Base-by-base conservation (phyloP, 2,329 filamentous ascomycete species). In the Aspergillus fumigatus region DNA sequence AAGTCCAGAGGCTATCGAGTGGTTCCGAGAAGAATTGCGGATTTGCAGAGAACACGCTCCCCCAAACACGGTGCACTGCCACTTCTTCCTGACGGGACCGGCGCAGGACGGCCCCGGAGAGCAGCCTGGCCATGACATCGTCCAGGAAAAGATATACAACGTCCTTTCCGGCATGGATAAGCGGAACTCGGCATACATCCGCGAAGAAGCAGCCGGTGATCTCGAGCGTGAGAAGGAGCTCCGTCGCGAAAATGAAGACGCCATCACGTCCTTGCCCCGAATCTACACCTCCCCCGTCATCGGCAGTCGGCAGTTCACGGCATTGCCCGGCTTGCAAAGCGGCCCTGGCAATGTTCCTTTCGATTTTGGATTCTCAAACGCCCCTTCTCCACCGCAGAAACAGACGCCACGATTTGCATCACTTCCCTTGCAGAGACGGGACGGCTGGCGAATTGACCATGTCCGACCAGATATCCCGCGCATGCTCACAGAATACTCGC, bases 21-120 rank as follows among this genome's bases (percentile, higher is more conserved):
- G 93, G 93, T 97, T 97, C 80, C 89, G 90, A 62, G 92, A 97
- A 75, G 93, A 97, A 73, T 80, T 97, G 57, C 85, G 92, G 50
- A 96, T 97, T 66, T 96, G 93, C 75, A 85, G 91, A 65, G 90
- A 97, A 73, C 88, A 86, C 51, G 92, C 93, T 9, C 93, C 93
- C 1, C 89, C 90, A 0, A 90, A 94, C 69, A 88, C 89, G 29
- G 89, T 97, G 8, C 90, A 89, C 25, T 97, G 92, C 78, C 92
- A 96, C 71, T 97, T 97, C 79, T 97, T 91, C 75, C 89, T 97
- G 63, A 97, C 93, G 0, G 85, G 88, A 1, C 84, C 91, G 7
- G 88, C 89, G 63, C 79, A 87, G 56, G 63, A 72, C 21, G 62
- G 64, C 9, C 62, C 75, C 70, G 58, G 79, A 84, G 79, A 78